phyloP scores from a whole-genome alignment of 768 basidiomycete genomes.

The Tricholoma terreum region DNA sequence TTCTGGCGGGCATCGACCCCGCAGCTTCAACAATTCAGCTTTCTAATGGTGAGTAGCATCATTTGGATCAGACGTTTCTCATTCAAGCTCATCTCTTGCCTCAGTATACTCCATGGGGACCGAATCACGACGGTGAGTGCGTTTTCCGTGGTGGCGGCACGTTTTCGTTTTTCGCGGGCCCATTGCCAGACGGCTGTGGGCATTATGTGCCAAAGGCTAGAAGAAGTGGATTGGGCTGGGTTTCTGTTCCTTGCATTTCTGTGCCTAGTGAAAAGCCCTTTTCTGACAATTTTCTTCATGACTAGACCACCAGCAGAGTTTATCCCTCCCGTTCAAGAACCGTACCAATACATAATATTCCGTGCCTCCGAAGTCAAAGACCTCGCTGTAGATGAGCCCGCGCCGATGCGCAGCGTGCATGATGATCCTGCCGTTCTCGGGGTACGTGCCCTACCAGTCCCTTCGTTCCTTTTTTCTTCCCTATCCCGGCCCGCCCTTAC shows the following conservation, averaged over 20 bases:
- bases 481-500: too few species aligned
- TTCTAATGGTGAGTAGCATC: conserved; percentile 62
- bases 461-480: not conserved
- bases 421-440: conserved; percentile 85
- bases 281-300: not conserved
- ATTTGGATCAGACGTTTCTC: not conserved
- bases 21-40: conserved; percentile 83
- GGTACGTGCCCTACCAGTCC: conserved; percentile 39
- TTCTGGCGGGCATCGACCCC: conserved; percentile 84
- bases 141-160: not conserved
- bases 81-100: conserved; percentile 8
- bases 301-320: conserved; percentile 69
- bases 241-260: not conserved
- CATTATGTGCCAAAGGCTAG: not conserved
- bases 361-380: conserved; percentile 89
- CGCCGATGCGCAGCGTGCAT: conserved; percentile 59
- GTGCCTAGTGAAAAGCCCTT: not conserved
- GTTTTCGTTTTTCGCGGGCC: not conserved
- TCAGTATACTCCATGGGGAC: conserved; percentile 87
- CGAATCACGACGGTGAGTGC: conserved; percentile 69
- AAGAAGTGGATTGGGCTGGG: not conserved
- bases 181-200: too few species aligned
- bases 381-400: conserved; percentile 75
- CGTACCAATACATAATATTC: conserved; percentile 89
- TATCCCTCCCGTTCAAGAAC: conserved; percentile 79